Evolutionary conservation across 2,329 filamentous ascomycete species (phyloP), one percentile per base, ranked within the genome.

Genomic region (Grosmannia clavigera): DNA sequence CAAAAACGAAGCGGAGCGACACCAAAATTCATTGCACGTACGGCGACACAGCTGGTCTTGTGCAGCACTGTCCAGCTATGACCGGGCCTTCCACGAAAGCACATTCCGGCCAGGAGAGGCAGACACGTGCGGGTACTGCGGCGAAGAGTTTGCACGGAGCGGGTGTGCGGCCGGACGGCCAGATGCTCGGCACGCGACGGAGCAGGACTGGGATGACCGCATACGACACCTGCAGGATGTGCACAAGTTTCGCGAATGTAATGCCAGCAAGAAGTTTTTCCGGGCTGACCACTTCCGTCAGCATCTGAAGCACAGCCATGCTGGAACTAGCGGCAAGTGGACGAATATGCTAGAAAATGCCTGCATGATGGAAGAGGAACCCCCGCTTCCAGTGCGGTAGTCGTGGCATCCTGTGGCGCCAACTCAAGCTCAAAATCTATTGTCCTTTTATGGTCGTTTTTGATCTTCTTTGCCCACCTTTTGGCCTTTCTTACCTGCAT

Each of bases 231-330:
- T 99, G 59, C 92, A 91, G 69, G 86, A 89, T 67, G 83, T 91
- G 64, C 94, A 99, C 77, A 99, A 99, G 71, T 99, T 96, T 71
- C 85, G 91, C 64, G 94, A 97, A 75, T 99, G 94, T 81, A 99
- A 99, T 72, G 91, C 94, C 68, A 88, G 88, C 66, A 99, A 99
- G 78, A 97, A 97, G 72, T 99, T 99, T 72, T 99, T 88, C 76
- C 84, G 94, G 46, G 94, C 94, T 40, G 94, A 99, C 72, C 94
- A 99, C 72, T 99, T 99, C 78, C 85, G 94, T 62, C 94, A 99
- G 73, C 94, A 99, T 74, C 78, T 99, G 61, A 99, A 97, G 78
- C 94, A 99, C 72, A 96, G 91, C 71, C 94, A 97, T 74, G 90
- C 89, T 46, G 94, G 94, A 43, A 92, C 90, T 0, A 96, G 91